phyloP scores from a whole-genome alignment of 2,329 filamentous ascomycete species.

The Aureobasidium musti region DNA sequence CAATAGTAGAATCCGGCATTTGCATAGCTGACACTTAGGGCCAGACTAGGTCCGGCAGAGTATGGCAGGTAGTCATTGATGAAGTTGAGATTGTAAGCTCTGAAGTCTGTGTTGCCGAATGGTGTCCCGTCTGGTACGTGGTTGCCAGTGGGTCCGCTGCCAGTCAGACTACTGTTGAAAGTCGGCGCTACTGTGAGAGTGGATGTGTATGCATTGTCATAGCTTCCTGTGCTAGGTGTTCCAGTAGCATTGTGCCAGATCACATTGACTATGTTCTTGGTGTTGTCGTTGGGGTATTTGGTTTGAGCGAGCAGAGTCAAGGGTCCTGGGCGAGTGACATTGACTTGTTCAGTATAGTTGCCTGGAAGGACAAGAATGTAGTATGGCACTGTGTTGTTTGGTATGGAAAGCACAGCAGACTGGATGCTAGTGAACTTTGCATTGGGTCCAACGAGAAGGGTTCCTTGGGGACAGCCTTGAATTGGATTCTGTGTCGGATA shows the following conservation, averaged over 20 bases:
- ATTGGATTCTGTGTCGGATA: constrained; percentile 42
- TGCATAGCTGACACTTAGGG: constrained; percentile 62
- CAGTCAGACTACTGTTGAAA: constrained; percentile 63
- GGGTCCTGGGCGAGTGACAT: constrained; percentile 63
- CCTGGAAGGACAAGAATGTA: constrained; percentile 63
- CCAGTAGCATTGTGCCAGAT: constrained; percentile 60
- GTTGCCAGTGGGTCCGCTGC: constrained; percentile 63
- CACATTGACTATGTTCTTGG: constrained; percentile 57
- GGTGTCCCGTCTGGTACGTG: constrained; percentile 62
- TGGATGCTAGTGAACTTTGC: constrained; percentile 47
- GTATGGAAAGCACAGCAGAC: constrained; percentile 52
- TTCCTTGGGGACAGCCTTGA: constrained; percentile 44
- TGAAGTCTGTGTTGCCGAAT: constrained; percentile 64
- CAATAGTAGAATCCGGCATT: constrained; percentile 69
- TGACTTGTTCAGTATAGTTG: constrained; percentile 64
- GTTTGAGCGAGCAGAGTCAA: constrained; percentile 64
- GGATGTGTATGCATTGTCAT: constrained; percentile 65
- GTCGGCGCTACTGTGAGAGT: constrained; percentile 65
- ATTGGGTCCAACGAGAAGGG: constrained; percentile 38
- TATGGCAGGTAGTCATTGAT: constrained; percentile 60
- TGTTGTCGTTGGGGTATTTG: constrained; percentile 49
- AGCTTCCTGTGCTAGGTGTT: constrained; percentile 45
- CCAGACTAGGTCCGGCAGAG: constrained; percentile 60
- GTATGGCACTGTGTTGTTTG: constrained; percentile 49
- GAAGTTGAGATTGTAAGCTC: constrained; percentile 68